These are phyloP conservation scores for Globisporangium spinosum DNA, from an alignment of 352 stramenopile species.

Conservation along the genomic window DNA sequence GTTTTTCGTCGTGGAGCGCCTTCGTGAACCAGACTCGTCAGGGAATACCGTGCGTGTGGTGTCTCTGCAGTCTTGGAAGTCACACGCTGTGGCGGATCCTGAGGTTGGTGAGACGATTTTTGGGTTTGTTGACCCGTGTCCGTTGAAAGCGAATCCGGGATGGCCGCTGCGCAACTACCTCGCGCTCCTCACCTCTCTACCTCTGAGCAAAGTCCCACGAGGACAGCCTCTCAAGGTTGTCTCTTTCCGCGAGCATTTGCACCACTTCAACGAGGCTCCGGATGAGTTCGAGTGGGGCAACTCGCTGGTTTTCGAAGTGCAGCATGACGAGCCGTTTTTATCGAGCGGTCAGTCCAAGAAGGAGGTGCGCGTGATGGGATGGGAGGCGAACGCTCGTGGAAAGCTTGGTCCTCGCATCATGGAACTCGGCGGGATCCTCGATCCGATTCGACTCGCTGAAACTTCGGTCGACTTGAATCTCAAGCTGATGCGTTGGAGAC, in stretches of 20 bases:
- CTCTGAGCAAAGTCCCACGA: conserved; percentile 28
- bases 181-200: conserved; percentile 44
- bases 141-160: conserved; percentile 65
- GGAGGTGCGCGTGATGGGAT: conserved; percentile 50
- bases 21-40: conserved; percentile 6
- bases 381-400: conserved; percentile 69
- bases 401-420: conserved; percentile 75
- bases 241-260: conserved; percentile 71
- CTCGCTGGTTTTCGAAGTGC: conserved; percentile 59
- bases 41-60: conserved; percentile 27
- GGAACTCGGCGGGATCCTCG: conserved; percentile 65
- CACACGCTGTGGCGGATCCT: not conserved
- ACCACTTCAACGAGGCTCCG: conserved; percentile 36
- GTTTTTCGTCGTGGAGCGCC: conserved; percentile 70
- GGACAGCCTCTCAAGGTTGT: conserved; percentile 42
- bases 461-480: conserved; percentile 98
- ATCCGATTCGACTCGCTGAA: conserved; percentile 89
- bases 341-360: conserved; percentile 24
- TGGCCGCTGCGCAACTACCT: conserved; percentile 90
- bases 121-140: conserved; percentile 87
- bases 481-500: conserved; percentile 98
- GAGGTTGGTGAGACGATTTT: conserved; percentile 51
- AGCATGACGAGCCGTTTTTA: conserved; percentile 33
- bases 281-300: conserved; percentile 48
- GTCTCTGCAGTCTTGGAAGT: conserved; percentile 31